Conservation (phyloP, 371 early-diverging fungal species). For the Apophysomyces sp. region DNA sequence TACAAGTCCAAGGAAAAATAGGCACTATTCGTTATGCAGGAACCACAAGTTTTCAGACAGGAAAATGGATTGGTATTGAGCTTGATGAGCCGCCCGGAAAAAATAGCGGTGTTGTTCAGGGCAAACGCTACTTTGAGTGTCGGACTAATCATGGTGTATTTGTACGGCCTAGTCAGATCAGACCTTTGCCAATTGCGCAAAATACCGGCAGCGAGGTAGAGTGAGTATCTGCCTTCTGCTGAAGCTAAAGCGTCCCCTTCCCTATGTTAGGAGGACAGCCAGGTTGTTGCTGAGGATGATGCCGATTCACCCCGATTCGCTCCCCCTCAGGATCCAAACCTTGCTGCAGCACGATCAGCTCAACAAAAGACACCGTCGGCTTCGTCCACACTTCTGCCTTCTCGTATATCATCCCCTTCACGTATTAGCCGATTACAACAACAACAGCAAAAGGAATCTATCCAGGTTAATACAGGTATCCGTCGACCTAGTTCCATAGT, state of each 20-base stretch:
- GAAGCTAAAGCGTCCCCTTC: neutral
- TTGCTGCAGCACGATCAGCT: constrained; percentile 27
- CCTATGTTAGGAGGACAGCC: constrained; percentile 2
- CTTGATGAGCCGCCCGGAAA: constrained; percentile 67
- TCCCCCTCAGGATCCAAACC: constrained; percentile 22
- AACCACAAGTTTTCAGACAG: constrained; percentile 61
- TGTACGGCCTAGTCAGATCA: constrained; percentile 50
- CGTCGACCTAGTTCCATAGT: constrained; percentile 14
- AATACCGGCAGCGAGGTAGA: neutral
- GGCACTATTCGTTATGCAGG: constrained; percentile 65
- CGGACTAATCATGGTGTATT: constrained; percentile 69
- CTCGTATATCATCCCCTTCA: constrained; percentile 26
- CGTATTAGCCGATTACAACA: constrained; percentile 18
- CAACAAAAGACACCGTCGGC: constrained; percentile 26
- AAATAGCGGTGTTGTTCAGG: constrained; percentile 72
- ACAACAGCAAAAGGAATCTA: constrained; percentile 10
- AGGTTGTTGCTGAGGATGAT: neutral
- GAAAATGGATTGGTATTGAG: constrained; percentile 76
- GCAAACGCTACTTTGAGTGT: constrained; percentile 77
- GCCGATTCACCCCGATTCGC: constrained; percentile 16
- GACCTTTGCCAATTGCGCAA: neutral
- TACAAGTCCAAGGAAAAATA: constrained; percentile 62
- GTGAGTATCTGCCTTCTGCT: neutral
- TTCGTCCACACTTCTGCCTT: constrained; percentile 27
- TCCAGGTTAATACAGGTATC: constrained; percentile 11